Evolutionary conservation across 2,329 filamentous ascomycete genomes (phyloP), one percentile per base, ranked within the genome.

Genomic region (Hypoxylon sp.): DNA sequence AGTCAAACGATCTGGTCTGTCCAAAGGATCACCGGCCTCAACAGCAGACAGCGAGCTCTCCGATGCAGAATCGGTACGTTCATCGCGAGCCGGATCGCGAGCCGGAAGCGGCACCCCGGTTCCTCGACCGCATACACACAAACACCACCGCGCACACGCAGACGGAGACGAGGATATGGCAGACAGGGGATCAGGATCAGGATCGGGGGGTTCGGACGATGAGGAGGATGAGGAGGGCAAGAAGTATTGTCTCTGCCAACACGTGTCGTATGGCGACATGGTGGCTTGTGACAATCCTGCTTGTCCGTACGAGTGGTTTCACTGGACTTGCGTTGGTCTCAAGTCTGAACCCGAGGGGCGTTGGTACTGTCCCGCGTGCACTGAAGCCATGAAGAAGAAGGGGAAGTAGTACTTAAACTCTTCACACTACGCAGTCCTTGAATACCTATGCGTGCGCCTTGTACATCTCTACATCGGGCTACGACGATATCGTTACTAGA

Each of bases 221-320:
- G 88, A 90, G 43, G 87, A 87, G 47, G 87, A 87, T 30, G 85
- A 84, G 45, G 86, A 87, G 57, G 88, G 91, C 71, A 87, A 88
- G 67, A 89, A 90, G 69, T 94, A 94, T 73, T 94, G 90, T 73
- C 79, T 87, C 20, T 94, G 90, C 70, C 87, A 92, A 69, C 88
- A 88, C 63, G 87, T 92, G 60, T 91, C 88, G 70, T 91, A 89
- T 66, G 90, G 90, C 55, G 88, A 93, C 66, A 94, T 94, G 90
- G 89, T 94, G 57, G 90, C 89, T 20, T 94, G 90, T 74, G 90
- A 94, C 75, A 93, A 93, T 69, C 84, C 88, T 50, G 80, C 86
- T 60, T 94, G 90, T 71, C 84, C 86, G 35, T 89, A 83, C 66
- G 89, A 94, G 73, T 94, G 90, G 90, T 94, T 94, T 70, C 90